Percentiles rank a stretch among this genome's conserved stretches.
Conservation (phyloP, 1,139 yeast genomes). For the Kodamaea ohmeri region DNA sequence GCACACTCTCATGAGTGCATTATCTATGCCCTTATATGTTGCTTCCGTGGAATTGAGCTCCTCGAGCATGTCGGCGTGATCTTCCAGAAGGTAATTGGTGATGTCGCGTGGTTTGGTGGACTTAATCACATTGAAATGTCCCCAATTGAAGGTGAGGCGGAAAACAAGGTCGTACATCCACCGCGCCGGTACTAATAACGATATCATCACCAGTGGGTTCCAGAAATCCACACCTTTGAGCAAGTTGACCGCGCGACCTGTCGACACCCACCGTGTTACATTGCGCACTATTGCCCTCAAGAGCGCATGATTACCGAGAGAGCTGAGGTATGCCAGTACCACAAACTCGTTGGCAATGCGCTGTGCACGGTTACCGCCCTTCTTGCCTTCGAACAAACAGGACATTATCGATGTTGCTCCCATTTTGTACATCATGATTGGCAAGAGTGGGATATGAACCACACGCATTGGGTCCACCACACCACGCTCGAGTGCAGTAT, state of each 20-base stretch:
- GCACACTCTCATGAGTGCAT: constrained; percentile 3
- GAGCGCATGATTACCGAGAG: constrained; percentile 39
- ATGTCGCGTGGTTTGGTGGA: constrained; percentile 35
- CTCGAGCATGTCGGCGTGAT: constrained; percentile 30
- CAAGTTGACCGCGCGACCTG: constrained; percentile 2
- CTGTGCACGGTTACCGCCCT: constrained; percentile 13
- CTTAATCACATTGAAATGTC: constrained; percentile 39
- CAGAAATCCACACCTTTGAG: constrained; percentile 26
- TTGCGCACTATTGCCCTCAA: constrained; percentile 20
- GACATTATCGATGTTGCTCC: constrained; percentile 35
- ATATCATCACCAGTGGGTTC: constrained; percentile 33
- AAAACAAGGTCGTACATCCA: constrained; percentile 39
- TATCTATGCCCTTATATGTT: constrained; percentile 11
- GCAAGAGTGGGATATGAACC: constrained; percentile 41
- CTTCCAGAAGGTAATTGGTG: constrained; percentile 30
- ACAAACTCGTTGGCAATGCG: constrained; percentile 35
- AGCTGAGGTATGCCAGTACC: constrained; percentile 37
- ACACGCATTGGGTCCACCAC: constrained; percentile 41
- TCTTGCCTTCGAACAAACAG: constrained; percentile 22
- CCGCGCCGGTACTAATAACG: constrained; percentile 36
- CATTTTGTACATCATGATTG: constrained; percentile 40
- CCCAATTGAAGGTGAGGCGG: constrained; percentile 42
- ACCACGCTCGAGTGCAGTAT: constrained; percentile 31
- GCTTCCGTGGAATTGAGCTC: constrained; percentile 14
- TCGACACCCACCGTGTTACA: constrained; percentile 3